Evolutionary conservation across 306 rosid species (phyloP), one percentile per base, ranked within the genome.

Genomic region (Boehmeria nivea): DNA sequence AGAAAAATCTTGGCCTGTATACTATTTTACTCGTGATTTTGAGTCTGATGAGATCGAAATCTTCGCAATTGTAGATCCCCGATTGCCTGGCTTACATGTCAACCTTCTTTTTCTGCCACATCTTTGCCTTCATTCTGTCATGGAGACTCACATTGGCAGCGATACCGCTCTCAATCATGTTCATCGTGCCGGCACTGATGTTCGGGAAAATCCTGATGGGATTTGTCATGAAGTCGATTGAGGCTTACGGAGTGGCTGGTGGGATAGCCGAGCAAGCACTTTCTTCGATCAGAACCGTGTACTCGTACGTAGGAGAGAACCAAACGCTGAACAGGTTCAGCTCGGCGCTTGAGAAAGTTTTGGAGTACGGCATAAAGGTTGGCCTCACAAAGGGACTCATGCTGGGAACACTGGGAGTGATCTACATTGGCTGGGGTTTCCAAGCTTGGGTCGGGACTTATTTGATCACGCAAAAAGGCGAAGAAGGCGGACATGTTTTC

Each of bases 391-490:
- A 90, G 52, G 97, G 97, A 27, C 60, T 90, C 71, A 78, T 86
- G 94, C 65, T 86, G 66, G 97, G 95, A 65, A 90, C 95, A 74
- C 69, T 90, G 83, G 97, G 95, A 71, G 61, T 90, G 46, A 76
- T 90, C 33, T 84, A 82, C 22, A 58, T 84, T 2, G 80, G 97
- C 49, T 90, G 97, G 97, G 90, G 97, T 26, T 90, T 86, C 63
- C 97, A 83, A 70, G 94, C 90, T 64, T 86, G 95, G 97, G 84
- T 89, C 47, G 97, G 97, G 43, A 86, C 86, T 42, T 76, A 59
- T 65, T 72, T 89, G 74, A 68, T 89, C 33, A 71, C 86, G 52
- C 72, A 81, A 18, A 81, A 77, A 63, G 74, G 77, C 17, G 97
- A 89, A 73, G 46, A 74, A 52, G 95, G 95, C 51, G 97, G 97